phyloP scores from a whole-genome alignment of 805 yeast genomes.

The Spathaspora arborariae region DNA sequence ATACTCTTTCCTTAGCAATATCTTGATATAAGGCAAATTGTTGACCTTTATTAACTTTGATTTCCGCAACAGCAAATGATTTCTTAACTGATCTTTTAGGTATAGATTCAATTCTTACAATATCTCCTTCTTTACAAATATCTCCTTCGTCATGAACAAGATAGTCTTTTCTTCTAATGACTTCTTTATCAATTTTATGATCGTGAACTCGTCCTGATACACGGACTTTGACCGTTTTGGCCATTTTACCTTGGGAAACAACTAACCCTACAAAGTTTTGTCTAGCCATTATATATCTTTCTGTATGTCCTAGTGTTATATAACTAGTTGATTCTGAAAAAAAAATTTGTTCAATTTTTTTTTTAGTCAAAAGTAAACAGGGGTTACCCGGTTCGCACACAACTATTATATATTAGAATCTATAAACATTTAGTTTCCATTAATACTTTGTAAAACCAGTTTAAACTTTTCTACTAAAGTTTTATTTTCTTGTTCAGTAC shows the following conservation, averaged over 20 bases:
- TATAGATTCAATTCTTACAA: slow-evolving; percentile 87
- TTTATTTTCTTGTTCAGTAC: slow-evolving; percentile 74
- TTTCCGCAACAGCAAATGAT: slow-evolving; percentile 88
- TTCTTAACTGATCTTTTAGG: slow-evolving; percentile 82
- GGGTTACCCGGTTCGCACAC: neutral
- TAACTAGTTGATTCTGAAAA: neutral
- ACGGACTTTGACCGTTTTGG: slow-evolving; percentile 90
- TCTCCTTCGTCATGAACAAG: slow-evolving; percentile 93
- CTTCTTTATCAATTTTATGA: slow-evolving; percentile 66
- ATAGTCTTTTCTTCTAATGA: slow-evolving; percentile 74
- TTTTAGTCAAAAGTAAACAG: neutral
- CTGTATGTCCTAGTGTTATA: neutral
- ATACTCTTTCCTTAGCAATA: slow-evolving; percentile 66
- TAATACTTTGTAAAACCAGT: slow-evolving; percentile 17
- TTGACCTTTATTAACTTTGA: slow-evolving; percentile 84
- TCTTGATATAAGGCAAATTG: slow-evolving; percentile 78
- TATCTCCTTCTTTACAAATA: slow-evolving; percentile 89
- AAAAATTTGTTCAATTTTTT: slow-evolving; percentile 1
- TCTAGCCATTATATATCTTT: slow-evolving; percentile 58
- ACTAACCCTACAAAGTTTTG: slow-evolving; percentile 91
- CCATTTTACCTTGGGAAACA: slow-evolving; percentile 93
- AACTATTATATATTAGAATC: no score
- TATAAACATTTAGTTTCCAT: neutral
- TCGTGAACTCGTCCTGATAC: slow-evolving; percentile 76
- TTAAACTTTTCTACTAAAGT: slow-evolving; percentile 48